Evolutionary conservation across 768 basidiomycete species (phyloP), one percentile per base, ranked within the genome.

Genomic region (Baorangia bicolor): DNA sequence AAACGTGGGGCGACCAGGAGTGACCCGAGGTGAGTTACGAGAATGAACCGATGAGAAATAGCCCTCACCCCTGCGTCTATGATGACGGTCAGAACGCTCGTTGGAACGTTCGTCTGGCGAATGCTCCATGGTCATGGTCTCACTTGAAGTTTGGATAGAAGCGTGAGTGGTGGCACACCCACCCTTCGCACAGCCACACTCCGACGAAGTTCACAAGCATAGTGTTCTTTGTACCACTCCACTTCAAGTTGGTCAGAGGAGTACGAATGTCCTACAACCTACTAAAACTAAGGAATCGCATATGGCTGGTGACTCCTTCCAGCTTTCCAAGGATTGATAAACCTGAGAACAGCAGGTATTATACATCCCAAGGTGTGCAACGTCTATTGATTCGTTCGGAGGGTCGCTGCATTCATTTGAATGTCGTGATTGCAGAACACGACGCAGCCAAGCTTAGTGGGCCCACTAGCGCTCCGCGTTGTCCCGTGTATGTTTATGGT

Each of bases 31-130:
- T 70, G 63, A 70, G 69, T 57, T 58, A 58, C 49, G 50, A 28
- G 57, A 55, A 57, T 28, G 14, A 5, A n/a, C 18, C 23, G 2
- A 33, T 1, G 18, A 50, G 2, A 57, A 34, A 58, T 10, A 9
- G 6, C 61, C 56, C 69, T 67, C 61, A 70, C 69, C 69, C 61
- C 41, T 61, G 47, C 57, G 65, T 39, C 51, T 58, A 25, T 58
- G 44, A 34, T 40, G 34, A 45, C 41, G 46, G 33, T 62, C 53
- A 28, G 56, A 61, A 46, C 44, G 55, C 9, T 45, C 23, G 23
- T 49, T 39, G n/a, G 55, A 25, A n/a, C 20, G 59, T 16, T 46
- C 52, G 49, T 61, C 46, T 42, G 56, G 53, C 25, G 37, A 49
- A 39, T 54, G 25, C 18, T 57, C 46, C 67, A 69, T 69, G 25